Evolutionary conservation across 345 rosid species (phyloP).

Genomic region (Eucalyptus decipiens): DNA sequence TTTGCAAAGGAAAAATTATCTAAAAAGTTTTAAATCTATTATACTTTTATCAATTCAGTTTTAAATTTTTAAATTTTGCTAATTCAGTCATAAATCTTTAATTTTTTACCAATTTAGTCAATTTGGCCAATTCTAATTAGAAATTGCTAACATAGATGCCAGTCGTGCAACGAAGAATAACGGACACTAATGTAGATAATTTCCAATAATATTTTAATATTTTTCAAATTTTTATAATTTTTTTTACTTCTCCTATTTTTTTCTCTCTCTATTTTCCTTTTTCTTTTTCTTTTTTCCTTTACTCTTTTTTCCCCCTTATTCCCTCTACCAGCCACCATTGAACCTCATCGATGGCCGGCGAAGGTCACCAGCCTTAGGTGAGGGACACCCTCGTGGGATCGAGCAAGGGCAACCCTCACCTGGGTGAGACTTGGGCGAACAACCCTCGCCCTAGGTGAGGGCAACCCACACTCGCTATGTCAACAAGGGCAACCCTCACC

Average conservation of each 20-base stretch:
- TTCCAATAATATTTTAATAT: no score
- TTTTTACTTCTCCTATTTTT: no score
- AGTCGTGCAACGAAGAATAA: fast-evolving
- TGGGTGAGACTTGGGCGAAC: neutral
- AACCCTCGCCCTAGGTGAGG: neutral
- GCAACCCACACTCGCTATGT: neutral
- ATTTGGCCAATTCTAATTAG: fast-evolving
- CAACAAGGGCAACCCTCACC: neutral
- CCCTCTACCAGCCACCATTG: neutral
- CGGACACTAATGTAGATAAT: fast-evolving
- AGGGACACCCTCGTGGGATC: neutral
- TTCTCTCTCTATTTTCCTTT: no score
- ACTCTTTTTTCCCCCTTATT: no score
- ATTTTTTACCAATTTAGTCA: fast-evolving
- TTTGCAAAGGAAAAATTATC: neutral
- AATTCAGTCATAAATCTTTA: fast-evolving
- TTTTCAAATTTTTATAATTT: no score
- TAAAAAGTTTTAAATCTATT: no score
- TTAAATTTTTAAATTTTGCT: fast-evolving
- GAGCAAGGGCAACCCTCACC: neutral
- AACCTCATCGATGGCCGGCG: fast-evolving
- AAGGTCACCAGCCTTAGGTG: neutral
- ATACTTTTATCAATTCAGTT: no score
- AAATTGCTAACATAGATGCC: no score
- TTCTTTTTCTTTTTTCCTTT: no score